phyloP scores from a whole-genome alignment of 139 green algal genomes.

The Spirogloea muscicola region DNA sequence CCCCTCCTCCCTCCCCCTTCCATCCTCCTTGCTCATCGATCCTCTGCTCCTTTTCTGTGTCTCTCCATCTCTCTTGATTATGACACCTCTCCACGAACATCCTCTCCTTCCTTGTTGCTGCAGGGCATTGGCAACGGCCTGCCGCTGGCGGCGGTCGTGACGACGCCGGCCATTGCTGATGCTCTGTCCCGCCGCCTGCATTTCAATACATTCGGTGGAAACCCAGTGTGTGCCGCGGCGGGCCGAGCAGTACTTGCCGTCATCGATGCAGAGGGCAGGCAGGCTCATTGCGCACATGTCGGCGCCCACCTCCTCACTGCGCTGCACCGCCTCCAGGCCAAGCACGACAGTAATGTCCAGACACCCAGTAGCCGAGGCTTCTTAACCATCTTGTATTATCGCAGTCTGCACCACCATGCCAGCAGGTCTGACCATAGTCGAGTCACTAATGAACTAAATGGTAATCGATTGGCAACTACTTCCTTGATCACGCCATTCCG shows the following conservation, averaged over 20 bases:
- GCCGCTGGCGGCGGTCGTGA: conserved; percentile 92
- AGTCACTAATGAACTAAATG: background rate
- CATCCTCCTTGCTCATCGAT: too few species aligned
- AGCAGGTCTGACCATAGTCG: background rate
- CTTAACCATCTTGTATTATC: background rate
- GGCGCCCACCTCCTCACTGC: conserved; percentile 27
- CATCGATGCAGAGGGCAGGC: conserved; percentile 49
- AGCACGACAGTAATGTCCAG: conserved; percentile 46
- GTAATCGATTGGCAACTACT: background rate
- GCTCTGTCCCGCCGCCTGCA: conserved; percentile 70
- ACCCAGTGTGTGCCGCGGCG: conserved; percentile 85
- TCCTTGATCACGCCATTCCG: background rate
- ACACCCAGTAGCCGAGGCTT: background rate
- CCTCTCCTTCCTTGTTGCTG: background rate
- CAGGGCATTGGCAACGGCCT: conserved; percentile 94
- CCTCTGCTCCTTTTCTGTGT: background rate
- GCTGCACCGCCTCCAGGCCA: conserved; percentile 30
- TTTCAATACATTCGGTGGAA: conserved; percentile 98
- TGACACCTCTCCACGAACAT: background rate
- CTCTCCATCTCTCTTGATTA: background rate
- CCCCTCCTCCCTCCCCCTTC: too few species aligned
- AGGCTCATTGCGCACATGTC: conserved; percentile 50
- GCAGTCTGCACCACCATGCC: background rate
- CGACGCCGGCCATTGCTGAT: conserved; percentile 82
- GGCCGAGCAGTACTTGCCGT: conserved; percentile 79